Percentiles rank a stretch among this genome's conserved stretches.
Conservation (phyloP, 2,329 filamentous ascomycete genomes). For the Trichophyton benhamiae region DNA sequence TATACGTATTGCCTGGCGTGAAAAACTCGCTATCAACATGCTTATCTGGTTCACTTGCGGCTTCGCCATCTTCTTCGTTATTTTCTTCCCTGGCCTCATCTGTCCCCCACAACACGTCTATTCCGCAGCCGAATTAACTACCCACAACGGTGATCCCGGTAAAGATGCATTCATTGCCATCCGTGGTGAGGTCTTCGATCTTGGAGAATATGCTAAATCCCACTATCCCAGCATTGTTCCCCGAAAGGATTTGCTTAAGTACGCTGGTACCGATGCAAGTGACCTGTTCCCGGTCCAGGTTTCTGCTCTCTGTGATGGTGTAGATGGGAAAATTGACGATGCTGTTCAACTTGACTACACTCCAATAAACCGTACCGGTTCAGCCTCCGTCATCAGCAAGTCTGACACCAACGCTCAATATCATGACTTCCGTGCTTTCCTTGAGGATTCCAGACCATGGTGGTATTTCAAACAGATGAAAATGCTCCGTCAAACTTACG, state of each 20-base stretch:
- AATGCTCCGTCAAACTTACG: slow-evolving; percentile 62
- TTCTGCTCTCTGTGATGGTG: slow-evolving; percentile 75
- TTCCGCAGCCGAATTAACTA: slow-evolving; percentile 61
- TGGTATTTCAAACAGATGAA: slow-evolving; percentile 90
- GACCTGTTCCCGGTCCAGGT: slow-evolving; percentile 88
- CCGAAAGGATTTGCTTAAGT: slow-evolving; percentile 55
- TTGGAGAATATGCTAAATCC: slow-evolving; percentile 56
- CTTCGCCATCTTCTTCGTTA: slow-evolving; percentile 74
- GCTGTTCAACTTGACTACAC: slow-evolving; percentile 78
- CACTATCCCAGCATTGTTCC: slow-evolving; percentile 66
- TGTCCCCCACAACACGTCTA: slow-evolving; percentile 87
- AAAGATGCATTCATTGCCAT: slow-evolving; percentile 61
- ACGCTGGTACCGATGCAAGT: slow-evolving; percentile 79
- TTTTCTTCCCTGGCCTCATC: slow-evolving; percentile 74
- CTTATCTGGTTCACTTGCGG: slow-evolving; percentile 84
- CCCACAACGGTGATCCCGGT: slow-evolving; percentile 59
- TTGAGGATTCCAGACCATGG: slow-evolving; percentile 68
- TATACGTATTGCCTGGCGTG: slow-evolving; percentile 83
- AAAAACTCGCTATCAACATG: slow-evolving; percentile 96
- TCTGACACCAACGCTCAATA: slow-evolving; percentile 65
- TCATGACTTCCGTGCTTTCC: slow-evolving; percentile 84
- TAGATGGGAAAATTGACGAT: slow-evolving; percentile 47
- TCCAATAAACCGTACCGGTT: slow-evolving; percentile 59
- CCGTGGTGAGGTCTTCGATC: slow-evolving; percentile 78
- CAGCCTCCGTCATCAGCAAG: slow-evolving; percentile 50